A percentile compares a stretch with the other conserved stretches of the same genome.
phyloP scores from a whole-genome alignment of 768 basidiomycete species.

The Crepidotus variabilis region DNA sequence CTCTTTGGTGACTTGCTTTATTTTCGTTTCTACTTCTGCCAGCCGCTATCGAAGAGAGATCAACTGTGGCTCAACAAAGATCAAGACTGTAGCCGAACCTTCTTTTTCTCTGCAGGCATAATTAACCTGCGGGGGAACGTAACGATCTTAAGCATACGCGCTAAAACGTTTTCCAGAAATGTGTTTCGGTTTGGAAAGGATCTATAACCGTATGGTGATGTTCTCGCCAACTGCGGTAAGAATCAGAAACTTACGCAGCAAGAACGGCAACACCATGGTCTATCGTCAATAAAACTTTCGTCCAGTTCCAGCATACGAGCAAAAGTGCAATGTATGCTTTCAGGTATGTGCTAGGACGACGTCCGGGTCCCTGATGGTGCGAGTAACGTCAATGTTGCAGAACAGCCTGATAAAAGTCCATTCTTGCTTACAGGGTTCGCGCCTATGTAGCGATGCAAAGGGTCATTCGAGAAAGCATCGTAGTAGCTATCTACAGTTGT shows the following conservation, averaged over 20 bases:
- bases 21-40: conserved; percentile 15
- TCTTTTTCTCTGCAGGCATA: conserved; percentile 10
- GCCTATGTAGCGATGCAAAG: background rate
- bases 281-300: background rate
- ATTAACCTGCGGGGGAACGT: background rate
- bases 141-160: background rate
- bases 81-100: conserved; percentile 3
- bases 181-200: background rate
- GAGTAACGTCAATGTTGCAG: background rate
- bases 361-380: background rate
- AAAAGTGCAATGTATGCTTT: background rate
- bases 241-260: background rate
- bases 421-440: background rate
- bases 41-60: conserved; percentile 13
- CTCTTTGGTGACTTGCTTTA: background rate
- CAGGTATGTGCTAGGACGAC: background rate
- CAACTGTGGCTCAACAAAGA: background rate
- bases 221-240: background rate
- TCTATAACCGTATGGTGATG: too few species aligned
- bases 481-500: background rate
- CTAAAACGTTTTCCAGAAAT: background rate
- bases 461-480: conserved; percentile 1
- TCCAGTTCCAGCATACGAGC: background rate
- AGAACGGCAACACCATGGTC: conserved; percentile 1
- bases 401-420: background rate